phyloP scores from a whole-genome alignment of 2,329 filamentous ascomycete genomes.

The Albophoma yamanashiensis region DNA sequence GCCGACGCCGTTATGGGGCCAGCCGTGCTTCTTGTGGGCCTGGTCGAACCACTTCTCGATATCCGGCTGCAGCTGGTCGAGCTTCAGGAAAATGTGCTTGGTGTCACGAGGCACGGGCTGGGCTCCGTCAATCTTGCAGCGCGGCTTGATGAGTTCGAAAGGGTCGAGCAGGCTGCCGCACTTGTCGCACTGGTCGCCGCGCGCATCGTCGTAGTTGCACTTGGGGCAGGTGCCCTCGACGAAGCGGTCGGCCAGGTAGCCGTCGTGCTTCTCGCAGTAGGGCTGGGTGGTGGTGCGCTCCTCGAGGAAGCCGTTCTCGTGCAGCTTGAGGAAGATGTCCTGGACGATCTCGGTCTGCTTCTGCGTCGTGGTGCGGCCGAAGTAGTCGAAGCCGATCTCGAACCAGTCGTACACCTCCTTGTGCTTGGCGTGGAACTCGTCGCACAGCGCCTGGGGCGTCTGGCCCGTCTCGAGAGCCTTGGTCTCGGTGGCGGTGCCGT shows the following conservation, averaged over 20 bases:
- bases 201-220: constrained; percentile 60
- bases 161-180: constrained; percentile 65
- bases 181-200: constrained; percentile 65
- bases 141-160: constrained; percentile 68
- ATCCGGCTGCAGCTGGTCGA: constrained; percentile 71
- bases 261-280: constrained; percentile 70
- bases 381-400: constrained; percentile 87
- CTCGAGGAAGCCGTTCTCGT: constrained; percentile 79
- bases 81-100: constrained; percentile 80
- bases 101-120: constrained; percentile 72
- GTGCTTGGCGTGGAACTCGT: constrained; percentile 87
- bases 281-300: constrained; percentile 83
- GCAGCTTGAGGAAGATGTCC: constrained; percentile 77
- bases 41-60: constrained; percentile 70
- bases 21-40: constrained; percentile 62
- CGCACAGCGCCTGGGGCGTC: constrained; percentile 74
- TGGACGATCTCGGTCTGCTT: constrained; percentile 91
- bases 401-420: constrained; percentile 95
- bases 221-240: constrained; percentile 71
- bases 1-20: constrained; percentile 63
- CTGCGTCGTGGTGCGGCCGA: constrained; percentile 80
- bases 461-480: constrained; percentile 84
- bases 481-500: constrained; percentile 91
- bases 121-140: constrained; percentile 83
- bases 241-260: constrained; percentile 78